Percentiles rank a stretch among this genome's conserved stretches.
Conservation (phyloP, 768 basidiomycete genomes). For the Kwoniella dendrophila region DNA sequence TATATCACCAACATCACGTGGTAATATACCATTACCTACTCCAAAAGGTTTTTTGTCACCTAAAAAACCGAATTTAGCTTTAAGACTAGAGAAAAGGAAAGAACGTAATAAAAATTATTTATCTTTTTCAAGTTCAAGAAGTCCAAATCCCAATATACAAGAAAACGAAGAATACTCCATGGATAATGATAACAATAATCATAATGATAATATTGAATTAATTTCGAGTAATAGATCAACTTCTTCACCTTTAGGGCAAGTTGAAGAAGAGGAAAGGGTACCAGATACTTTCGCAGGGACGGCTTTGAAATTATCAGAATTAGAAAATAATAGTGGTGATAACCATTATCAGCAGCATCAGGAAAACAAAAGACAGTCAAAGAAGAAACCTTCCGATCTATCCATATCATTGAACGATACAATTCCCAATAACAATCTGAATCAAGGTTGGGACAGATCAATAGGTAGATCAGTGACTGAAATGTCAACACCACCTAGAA, state of each 20-base stretch:
- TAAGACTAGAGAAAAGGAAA: constrained; percentile 33
- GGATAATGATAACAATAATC: background rate
- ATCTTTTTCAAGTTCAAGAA: background rate
- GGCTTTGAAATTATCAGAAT: too few species aligned
- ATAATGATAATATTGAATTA: background rate
- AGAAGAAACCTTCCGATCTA: background rate
- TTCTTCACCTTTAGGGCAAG: background rate
- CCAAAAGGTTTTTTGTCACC: constrained; percentile 38
- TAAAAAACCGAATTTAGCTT: constrained; percentile 40
- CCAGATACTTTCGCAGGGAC: too few species aligned
- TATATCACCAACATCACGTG: constrained; percentile 24
- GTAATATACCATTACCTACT: constrained; percentile 30
- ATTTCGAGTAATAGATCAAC: constrained; percentile 10
- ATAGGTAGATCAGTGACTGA: constrained; percentile 22
- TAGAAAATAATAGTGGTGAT: too few species aligned
- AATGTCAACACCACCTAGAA: constrained; percentile 21
- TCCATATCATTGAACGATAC: background rate
- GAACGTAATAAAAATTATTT: constrained; percentile 17
- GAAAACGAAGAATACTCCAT: background rate
- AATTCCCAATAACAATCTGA: too few species aligned
- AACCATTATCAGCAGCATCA: too few species aligned
- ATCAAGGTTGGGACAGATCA: constrained; percentile 11
- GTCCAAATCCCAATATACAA: too few species aligned
- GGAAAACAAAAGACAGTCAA: too few species aligned
- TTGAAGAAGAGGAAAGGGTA: too few species aligned